These are phyloP conservation scores for Boletus barrowsii DNA, from an alignment of 768 basidiomycete genomes.

Conservation along the genomic window DNA sequence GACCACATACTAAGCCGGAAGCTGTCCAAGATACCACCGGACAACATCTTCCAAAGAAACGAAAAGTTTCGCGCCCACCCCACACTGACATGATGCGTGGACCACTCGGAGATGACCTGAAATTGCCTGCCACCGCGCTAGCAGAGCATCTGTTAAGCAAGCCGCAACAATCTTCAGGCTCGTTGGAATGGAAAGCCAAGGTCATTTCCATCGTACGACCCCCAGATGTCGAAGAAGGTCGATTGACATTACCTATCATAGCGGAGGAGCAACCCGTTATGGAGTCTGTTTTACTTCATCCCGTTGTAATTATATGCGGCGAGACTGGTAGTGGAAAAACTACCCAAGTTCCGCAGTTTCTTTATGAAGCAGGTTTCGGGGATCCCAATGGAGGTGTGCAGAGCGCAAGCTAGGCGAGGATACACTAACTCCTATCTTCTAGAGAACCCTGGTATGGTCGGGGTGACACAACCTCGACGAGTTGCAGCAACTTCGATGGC, in stretches of 20 bases:
- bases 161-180: not conserved
- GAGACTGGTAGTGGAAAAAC: conserved; percentile 99
- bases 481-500: conserved; percentile 98
- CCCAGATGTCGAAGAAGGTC: conserved; percentile 67
- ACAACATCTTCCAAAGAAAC: conserved; percentile 41
- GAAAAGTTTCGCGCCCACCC: conserved; percentile 36
- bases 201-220: conserved; percentile 58
- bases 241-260: conserved; percentile 82
- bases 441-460: conserved; percentile 99
- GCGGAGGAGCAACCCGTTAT: conserved; percentile 94
- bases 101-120: conserved; percentile 72
- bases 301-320: conserved; percentile 70
- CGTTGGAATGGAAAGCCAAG: conserved; percentile 34
- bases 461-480: conserved; percentile 93
- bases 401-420: not conserved
- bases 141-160: conserved; percentile 39
- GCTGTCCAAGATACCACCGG: not conserved
- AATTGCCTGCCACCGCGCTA: conserved; percentile 65
- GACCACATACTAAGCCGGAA: conserved; percentile 16
- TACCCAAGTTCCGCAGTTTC: conserved; percentile 95
- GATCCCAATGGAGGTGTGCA: conserved; percentile 69
- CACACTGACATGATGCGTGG: conserved; percentile 57
- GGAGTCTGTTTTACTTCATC: conserved; percentile 84
- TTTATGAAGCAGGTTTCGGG: conserved; percentile 97
- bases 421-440: conserved; percentile 3